Conservation (phyloP, 371 early-diverging fungal species). For the Saksenaea vasiformis region DNA sequence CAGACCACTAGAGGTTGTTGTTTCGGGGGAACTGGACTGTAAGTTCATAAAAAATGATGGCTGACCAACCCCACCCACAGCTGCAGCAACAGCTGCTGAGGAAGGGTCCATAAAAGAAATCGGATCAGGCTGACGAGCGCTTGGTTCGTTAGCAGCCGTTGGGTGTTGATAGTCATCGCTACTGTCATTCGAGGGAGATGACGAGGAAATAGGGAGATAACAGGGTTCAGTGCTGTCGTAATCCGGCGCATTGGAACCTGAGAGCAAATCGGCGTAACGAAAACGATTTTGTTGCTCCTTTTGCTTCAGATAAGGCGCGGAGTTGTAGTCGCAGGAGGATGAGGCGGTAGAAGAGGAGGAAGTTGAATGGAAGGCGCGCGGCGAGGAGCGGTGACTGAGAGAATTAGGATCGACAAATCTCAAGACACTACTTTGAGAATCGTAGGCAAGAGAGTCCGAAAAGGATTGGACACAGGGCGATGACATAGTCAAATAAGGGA, state of each 20-base stretch:
- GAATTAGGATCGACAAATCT: constrained; percentile 27
- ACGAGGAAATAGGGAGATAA: constrained; percentile 21
- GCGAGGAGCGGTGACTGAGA: constrained; percentile 14
- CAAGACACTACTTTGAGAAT: constrained; percentile 18
- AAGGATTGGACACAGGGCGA: constrained; percentile 25
- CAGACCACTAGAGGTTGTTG: not conserved
- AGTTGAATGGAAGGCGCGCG: constrained; percentile 8
- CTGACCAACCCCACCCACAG: constrained; percentile 4
- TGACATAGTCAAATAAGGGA: constrained; percentile 21
- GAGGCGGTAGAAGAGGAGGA: constrained; percentile 8
- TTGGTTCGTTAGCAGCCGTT: constrained; percentile 9
- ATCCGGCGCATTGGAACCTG: constrained; percentile 19
- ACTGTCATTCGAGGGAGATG: constrained; percentile 27
- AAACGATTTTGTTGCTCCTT: constrained; percentile 25
- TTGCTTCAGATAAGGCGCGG: constrained; percentile 4
- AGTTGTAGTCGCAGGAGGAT: not conserved
- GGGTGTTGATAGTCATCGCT: constrained; percentile 31
- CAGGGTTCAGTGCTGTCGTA: constrained; percentile 21
- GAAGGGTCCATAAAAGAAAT: constrained; percentile 23
- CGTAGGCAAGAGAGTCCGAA: constrained; percentile 15
- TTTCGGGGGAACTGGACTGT: not conserved
- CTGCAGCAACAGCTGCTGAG: constrained; percentile 4
- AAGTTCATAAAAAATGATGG: not conserved
- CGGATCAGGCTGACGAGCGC: not conserved
- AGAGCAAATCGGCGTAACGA: constrained; percentile 48